Conservation (phyloP, 495 filamentous ascomycete species). For the Aspergillus sparsus region DNA sequence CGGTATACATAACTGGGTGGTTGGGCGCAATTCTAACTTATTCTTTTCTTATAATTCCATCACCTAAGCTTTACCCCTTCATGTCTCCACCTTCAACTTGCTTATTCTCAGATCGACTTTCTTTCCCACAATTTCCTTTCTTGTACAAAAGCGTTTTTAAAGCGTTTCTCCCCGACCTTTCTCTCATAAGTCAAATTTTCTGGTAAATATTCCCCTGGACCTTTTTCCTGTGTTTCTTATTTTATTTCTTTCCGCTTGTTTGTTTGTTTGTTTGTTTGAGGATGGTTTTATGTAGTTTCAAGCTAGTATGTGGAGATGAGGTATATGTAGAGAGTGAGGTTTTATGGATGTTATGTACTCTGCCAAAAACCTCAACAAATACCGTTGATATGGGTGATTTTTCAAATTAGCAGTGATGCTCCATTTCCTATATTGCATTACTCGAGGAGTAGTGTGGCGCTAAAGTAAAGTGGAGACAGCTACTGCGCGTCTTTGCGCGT, state of each 20-base stretch:
- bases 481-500: conserved; percentile 28
- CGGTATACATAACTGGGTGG: conserved; percentile 41
- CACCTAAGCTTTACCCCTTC: conserved; percentile 16
- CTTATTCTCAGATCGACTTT: conserved; percentile 19
- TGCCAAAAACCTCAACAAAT: conserved; percentile 31
- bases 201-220: conserved; percentile 13
- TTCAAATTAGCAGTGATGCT: conserved; percentile 2
- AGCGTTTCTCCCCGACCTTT: conserved; percentile 10
- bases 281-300: conserved; percentile 10
- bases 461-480: neutral
- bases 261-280: conserved; percentile 17
- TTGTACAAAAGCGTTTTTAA: conserved; percentile 47
- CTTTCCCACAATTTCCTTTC: conserved; percentile 12
- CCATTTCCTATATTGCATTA: neutral
- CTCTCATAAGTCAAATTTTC: too few species aligned
- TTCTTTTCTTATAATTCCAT: conserved; percentile 19
- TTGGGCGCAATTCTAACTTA: conserved; percentile 33
- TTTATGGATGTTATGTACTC: conserved; percentile 37
- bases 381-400: conserved; percentile 26
- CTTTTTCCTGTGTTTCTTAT: conserved; percentile 24
- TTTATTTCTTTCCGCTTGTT: conserved; percentile 19
- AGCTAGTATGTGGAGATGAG: conserved; percentile 21
- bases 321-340: conserved; percentile 22
- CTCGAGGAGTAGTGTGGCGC: neutral
- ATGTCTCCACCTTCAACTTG: conserved; percentile 16